Conservation (phyloP, 2,329 filamentous ascomycete species). For the Ascocoryne sarcoides region DNA sequence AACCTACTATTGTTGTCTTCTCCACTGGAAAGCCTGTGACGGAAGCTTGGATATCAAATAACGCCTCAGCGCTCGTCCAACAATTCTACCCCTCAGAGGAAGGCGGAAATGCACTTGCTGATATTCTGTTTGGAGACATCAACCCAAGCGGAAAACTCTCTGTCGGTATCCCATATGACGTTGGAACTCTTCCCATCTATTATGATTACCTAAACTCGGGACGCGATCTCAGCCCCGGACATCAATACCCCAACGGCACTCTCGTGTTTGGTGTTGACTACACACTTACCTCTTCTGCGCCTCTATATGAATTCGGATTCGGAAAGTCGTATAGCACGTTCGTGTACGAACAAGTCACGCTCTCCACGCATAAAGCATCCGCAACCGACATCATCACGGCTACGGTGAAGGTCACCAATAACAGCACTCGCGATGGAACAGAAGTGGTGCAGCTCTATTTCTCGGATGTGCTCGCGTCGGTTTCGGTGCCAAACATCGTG, state of each 20-base stretch:
- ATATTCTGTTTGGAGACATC: slow-evolving; percentile 69
- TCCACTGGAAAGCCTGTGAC: slow-evolving; percentile 71
- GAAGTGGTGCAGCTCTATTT: slow-evolving; percentile 51
- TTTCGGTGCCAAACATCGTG: slow-evolving; percentile 58
- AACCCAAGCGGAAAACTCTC: slow-evolving; percentile 65
- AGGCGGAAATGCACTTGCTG: slow-evolving; percentile 70
- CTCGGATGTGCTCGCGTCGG: slow-evolving; percentile 37
- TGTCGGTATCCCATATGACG: slow-evolving; percentile 58
- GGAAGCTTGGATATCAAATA: slow-evolving; percentile 61
- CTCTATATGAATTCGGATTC: slow-evolving; percentile 79
- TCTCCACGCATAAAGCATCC: slow-evolving; percentile 30
- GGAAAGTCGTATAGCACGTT: slow-evolving; percentile 65
- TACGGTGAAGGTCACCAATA: slow-evolving; percentile 50
- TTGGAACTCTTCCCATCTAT: slow-evolving; percentile 59
- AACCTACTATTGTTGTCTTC: slow-evolving; percentile 75
- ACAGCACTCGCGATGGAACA: slow-evolving; percentile 40
- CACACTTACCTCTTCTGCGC: slow-evolving; percentile 68
- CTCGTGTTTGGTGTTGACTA: slow-evolving; percentile 81
- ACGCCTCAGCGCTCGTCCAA: slow-evolving; percentile 57
- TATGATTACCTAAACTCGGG: slow-evolving; percentile 67
- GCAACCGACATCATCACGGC: slow-evolving; percentile 43
- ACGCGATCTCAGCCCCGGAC: slow-evolving; percentile 64
- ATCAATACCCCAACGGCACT: slow-evolving; percentile 65
- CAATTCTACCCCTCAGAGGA: slow-evolving; percentile 75
- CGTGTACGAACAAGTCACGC: slow-evolving; percentile 39